Evolutionary conservation across 1,139 yeast species (phyloP), one percentile per base, ranked within the genome.

Genomic region (Yamadazyma oceani): DNA sequence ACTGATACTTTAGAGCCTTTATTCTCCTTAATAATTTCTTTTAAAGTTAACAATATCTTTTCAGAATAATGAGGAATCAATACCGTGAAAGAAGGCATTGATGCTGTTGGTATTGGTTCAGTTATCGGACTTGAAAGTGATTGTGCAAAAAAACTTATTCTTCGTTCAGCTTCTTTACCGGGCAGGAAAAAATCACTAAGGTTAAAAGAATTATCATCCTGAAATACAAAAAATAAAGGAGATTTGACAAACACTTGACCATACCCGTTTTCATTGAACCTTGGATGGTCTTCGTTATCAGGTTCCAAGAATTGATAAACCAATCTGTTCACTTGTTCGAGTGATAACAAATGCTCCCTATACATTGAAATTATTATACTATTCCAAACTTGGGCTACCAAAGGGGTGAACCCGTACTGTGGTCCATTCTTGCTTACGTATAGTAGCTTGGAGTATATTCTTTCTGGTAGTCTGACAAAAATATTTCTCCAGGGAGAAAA

Each of bases 401-500:
- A 26, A n/a, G 37, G 31, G 12, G 26, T 35, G 6, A 31, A 9
- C 3, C 26, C 39, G 4, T 16, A 15, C 8, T 16, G 14, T 5
- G 30, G 16, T 11, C 21, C 73, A 35, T 74, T 78, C 22, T 45
- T 48, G 13, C 42, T 29, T 8, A 41, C 27, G 6, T 78, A 78
- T 19, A 85, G 57, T 5, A 86, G 61, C 52, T 85, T 85, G 5
- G 86, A 72, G 44, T 72, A 73, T 2, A 88, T 80, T 50, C 96
- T 69, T 44, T 82, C 80, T 0, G 96, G 95, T 29, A 88, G 59
- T 36, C 89, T 66, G 2, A 85, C 73, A 54, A 82, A 88, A 5
- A 85, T 78, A 51, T 85, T 85, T 53, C 84, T 76, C 96, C 96
- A 87, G 0, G 96, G 96, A 0, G 95, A 82, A 63, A 87, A 73